phyloP scores from a whole-genome alignment of 108 stramenopile species.

The Bacterosira constricta region DNA sequence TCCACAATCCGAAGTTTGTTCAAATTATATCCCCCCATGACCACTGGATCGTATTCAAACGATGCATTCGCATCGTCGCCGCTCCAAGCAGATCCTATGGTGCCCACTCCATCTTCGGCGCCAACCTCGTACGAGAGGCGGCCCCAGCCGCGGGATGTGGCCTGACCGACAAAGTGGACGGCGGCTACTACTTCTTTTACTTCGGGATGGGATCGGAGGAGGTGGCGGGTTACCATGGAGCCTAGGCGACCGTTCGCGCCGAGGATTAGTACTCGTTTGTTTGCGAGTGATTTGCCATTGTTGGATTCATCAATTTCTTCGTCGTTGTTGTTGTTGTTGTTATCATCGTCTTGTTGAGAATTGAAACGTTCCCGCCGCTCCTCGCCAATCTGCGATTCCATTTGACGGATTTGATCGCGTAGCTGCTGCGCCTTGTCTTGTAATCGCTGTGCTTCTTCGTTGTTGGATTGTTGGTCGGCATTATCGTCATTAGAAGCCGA shows the following conservation, averaged over 20 bases:
- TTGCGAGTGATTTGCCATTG: constrained; percentile 42
- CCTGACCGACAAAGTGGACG: constrained; percentile 74
- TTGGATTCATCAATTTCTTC: constrained; percentile 11
- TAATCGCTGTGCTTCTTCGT: constrained; percentile 59
- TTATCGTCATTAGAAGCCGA: neutral
- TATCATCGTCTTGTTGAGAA: neutral
- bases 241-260: constrained; percentile 87
- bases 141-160: constrained; percentile 78
- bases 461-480: constrained; percentile 2
- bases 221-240: constrained; percentile 74
- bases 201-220: constrained; percentile 71
- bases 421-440: constrained; percentile 59
- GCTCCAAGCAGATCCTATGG: constrained; percentile 74
- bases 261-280: constrained; percentile 68
- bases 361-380: constrained; percentile 12
- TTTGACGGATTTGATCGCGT: constrained; percentile 65
- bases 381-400: constrained; percentile 61
- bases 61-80: constrained; percentile 61
- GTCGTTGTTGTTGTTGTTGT: constrained; percentile 6
- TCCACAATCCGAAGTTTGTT: constrained; percentile 79
- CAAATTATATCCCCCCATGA: constrained; percentile 81
- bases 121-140: constrained; percentile 86
- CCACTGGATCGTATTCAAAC: constrained; percentile 60
- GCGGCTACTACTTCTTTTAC: constrained; percentile 74
- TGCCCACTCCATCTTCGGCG: constrained; percentile 77